Evolutionary conservation across 345 rosid species (phyloP).

Genomic region (Corchorus olitorius): DNA sequence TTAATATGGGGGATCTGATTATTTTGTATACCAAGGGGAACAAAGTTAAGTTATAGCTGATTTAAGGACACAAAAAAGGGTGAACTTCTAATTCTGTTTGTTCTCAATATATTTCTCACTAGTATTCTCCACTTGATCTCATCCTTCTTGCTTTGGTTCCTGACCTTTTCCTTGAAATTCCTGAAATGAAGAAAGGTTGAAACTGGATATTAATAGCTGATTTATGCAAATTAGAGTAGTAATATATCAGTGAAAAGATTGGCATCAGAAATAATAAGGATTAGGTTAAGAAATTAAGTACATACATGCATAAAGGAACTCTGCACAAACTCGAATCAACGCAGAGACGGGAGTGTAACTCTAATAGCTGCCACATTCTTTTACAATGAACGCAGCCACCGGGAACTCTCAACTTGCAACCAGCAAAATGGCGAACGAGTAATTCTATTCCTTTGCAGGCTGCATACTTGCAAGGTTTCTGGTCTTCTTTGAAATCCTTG

Average conservation of each 20-base stretch:
- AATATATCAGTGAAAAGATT: not conserved
- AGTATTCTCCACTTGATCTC: conserved; percentile 70
- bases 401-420: conserved; percentile 72
- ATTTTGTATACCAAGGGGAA: not conserved
- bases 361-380: conserved; percentile 94
- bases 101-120: conserved; percentile 60
- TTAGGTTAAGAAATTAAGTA: conserved; percentile 9
- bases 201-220: not conserved
- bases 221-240: not conserved
- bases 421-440: conserved; percentile 76
- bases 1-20: too few relatives aligned
- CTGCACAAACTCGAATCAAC: conserved; percentile 56
- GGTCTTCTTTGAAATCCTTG: conserved; percentile 55
- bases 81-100: conserved; percentile 57
- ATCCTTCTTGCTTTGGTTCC: conserved; percentile 75
- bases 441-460: conserved; percentile 85
- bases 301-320: conserved; percentile 95
- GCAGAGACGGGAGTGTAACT: conserved; percentile 83
- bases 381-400: conserved; percentile 89
- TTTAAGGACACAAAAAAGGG: conserved; percentile 43
- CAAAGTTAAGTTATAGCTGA: too few relatives aligned
- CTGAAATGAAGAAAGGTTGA: conserved; percentile 29
- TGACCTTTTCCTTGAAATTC: conserved; percentile 68
- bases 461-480: conserved; percentile 56
- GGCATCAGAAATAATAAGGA: not conserved